Base-by-base conservation (phyloP, 2,329 filamentous ascomycete genomes). In the Ilyonectria destructans region DNA sequence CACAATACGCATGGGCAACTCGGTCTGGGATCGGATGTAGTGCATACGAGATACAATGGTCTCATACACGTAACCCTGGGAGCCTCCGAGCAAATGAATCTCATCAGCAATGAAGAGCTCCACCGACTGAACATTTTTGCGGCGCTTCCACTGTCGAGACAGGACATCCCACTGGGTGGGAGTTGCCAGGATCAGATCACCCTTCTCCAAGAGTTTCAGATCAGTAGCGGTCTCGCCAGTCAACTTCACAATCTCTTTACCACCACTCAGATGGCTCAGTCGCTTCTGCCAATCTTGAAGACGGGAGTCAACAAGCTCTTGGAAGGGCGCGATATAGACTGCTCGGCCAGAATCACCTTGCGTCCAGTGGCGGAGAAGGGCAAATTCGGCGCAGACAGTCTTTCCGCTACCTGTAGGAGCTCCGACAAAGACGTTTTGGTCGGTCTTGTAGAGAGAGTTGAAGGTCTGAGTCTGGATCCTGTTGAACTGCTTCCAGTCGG, bases 11-110 rank as follows among this genome's bases (percentile, higher is more conserved):
- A 98, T 88, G 10, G 92, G 90, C 45, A 92, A 90, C 80, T 97
- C 93, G 0, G 94, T 92, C 79, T 98, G 94, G 1, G 94, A 92
- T 66, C 94, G 92, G 79, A 99, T 98, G 71, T 96, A 96, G 79
- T 97, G 95, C 93, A 98, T 98, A 59, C 96, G 92, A 69, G 96
- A 98, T n/a, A 99, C 93, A 59, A 99, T 91, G 59, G 96, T 93
- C 84, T 99, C 96, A 81, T 99, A 99, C 33, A 97, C 88, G 79
- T 96, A 97, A 33, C 96, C 97, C 70, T 90, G 88, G 58, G 92
- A 90, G 15, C 95, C 95, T 67, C 96, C 96, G 33, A 99, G 87
- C 85, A 98, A 91, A 79, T 99, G 96, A 62, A 99, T 86, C 79
- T 98, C 96, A 80, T 99, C 97, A 1, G 96, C 95, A 73, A 99